Percentiles rank a stretch among this genome's conserved stretches.
These are phyloP conservation scores for Cladosporium sp. DNA, from an alignment of 2,329 filamentous ascomycete species.

Conservation along the genomic window DNA sequence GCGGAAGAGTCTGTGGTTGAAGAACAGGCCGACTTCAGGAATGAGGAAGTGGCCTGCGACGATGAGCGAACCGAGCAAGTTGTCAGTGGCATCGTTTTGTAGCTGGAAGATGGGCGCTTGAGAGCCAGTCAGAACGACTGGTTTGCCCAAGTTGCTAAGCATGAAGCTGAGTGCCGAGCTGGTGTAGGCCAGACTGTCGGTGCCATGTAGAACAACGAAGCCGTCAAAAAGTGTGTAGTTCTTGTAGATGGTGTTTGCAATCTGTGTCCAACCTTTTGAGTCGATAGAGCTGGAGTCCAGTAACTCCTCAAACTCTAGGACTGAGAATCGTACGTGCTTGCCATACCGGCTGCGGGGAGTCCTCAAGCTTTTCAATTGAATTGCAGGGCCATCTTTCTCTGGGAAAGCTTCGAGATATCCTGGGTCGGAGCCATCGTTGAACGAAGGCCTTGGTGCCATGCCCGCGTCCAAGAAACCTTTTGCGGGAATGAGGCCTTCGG, in stretches of 20 bases:
- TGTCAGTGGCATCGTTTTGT: conserved; percentile 88
- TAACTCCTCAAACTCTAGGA: conserved; percentile 77
- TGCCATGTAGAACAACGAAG: conserved; percentile 87
- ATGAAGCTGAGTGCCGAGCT: conserved; percentile 90
- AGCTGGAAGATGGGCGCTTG: conserved; percentile 81
- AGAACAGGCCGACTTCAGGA: conserved; percentile 89
- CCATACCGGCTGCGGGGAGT: conserved; percentile 78
- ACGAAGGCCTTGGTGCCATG: conserved; percentile 75
- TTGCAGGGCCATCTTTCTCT: conserved; percentile 7
- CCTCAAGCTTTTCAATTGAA: conserved; percentile 62
- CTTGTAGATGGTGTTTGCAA: conserved; percentile 70
- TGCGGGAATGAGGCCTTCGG: conserved; percentile 64
- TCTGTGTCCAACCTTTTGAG: conserved; percentile 78
- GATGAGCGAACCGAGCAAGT: conserved; percentile 80
- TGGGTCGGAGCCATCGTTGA: conserved; percentile 68
- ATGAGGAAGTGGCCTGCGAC: conserved; percentile 90
- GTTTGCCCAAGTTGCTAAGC: conserved; percentile 85
- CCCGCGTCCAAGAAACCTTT: conserved; percentile 74
- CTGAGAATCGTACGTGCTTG: conserved; percentile 75
- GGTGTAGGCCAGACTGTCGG: conserved; percentile 82
- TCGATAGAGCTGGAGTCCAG: conserved; percentile 90
- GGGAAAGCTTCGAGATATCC: conserved; percentile 10
- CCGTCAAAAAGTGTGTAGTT: conserved; percentile 89
- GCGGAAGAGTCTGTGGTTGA: conserved; percentile 84
- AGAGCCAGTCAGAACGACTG: conserved; percentile 72